phyloP scores from a whole-genome alignment of 1,139 yeast species.

The Candida sanyaensis region DNA sequence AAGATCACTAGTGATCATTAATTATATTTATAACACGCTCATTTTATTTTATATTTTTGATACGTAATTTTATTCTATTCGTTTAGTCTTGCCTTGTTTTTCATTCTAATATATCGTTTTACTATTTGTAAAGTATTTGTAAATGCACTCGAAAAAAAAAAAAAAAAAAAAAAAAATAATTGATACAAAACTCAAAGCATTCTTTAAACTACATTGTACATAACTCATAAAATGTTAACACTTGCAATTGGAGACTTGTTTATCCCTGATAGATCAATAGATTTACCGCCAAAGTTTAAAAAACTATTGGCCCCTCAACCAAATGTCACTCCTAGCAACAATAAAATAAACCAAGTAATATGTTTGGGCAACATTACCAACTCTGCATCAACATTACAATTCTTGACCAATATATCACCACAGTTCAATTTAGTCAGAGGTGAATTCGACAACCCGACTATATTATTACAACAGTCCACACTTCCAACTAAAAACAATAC shows the following conservation, averaged over 20 bases:
- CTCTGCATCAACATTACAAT: conserved; percentile 61
- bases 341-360: conserved; percentile 80
- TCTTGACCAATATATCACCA: conserved; percentile 67
- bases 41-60: not conserved
- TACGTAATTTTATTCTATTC: not conserved
- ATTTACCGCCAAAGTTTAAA: conserved; percentile 57
- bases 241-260: conserved; percentile 88
- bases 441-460: conserved; percentile 53
- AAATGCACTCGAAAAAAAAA: not conserved
- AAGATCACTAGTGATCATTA: conserved; percentile 45
- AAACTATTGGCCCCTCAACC: conserved; percentile 65
- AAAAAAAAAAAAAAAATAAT: not conserved
- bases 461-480: conserved; percentile 36
- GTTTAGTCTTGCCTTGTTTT: not conserved
- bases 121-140: not conserved
- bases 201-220: not conserved
- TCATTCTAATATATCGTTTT: not conserved
- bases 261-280: conserved; percentile 84
- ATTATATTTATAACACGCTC: not conserved
- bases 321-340: conserved; percentile 42
- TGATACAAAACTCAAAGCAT: not conserved
- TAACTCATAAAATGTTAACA: conserved; percentile 58
- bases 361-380: conserved; percentile 86
- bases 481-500: conserved; percentile 36
- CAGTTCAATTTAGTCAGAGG: conserved; percentile 81